A percentile compares a stretch with the other conserved stretches of the same genome.
Conservation (phyloP, 2,329 filamentous ascomycete genomes). For the Fusarium sp. region DNA sequence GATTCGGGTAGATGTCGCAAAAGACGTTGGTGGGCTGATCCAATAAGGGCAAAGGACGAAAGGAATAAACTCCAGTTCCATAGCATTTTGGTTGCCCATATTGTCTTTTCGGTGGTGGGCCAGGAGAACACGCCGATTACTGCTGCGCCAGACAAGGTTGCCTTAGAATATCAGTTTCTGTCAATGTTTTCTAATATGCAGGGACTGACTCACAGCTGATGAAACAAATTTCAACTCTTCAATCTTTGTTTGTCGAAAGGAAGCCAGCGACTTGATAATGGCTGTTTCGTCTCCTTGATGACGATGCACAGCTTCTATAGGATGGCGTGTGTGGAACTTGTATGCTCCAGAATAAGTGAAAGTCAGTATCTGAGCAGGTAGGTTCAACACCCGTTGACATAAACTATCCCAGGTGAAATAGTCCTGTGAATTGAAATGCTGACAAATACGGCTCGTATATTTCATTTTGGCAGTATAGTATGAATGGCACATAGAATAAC, state of each 20-base stretch:
- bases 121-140: background rate
- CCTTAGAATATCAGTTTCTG: background rate
- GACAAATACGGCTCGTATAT: no score
- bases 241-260: background rate
- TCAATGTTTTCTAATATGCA: no score
- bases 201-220: background rate
- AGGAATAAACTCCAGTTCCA: background rate
- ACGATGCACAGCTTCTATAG: background rate
- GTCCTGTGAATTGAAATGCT: no score
- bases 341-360: background rate
- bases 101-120: background rate
- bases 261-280: background rate
- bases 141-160: background rate
- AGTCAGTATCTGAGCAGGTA: no score
- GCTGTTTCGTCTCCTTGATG: background rate
- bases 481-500: background rate
- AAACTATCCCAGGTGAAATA: no score
- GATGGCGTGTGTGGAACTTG: background rate
- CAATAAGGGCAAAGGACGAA: background rate
- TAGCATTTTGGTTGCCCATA: background rate
- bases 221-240: background rate
- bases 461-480: background rate
- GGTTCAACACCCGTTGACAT: no score
- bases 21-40: background rate
- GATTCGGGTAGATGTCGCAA: background rate